These are phyloP conservation scores for Zopfia rhizophila DNA, from an alignment of 2,329 filamentous ascomycete genomes.

Conservation along the genomic window DNA sequence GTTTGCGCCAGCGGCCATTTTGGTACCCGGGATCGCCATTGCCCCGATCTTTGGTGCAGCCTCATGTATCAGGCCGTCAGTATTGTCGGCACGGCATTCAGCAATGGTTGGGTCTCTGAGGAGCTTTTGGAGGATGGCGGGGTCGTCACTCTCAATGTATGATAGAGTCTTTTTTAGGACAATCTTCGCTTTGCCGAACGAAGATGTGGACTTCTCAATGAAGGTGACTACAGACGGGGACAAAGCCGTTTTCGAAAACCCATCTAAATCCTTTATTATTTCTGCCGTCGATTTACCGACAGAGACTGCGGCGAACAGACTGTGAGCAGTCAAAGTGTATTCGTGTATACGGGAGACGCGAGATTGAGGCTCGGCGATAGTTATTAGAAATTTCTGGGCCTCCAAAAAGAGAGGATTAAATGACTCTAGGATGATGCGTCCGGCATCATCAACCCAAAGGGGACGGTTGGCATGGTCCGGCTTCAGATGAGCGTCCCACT, in stretches of 20 bases:
- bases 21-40: conserved; percentile 93
- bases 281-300: conserved; percentile 90
- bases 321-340: conserved; percentile 90
- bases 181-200: conserved; percentile 94
- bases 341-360: conserved; percentile 92
- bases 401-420: conserved; percentile 88
- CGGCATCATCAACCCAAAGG: conserved; percentile 90
- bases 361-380: conserved; percentile 92
- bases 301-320: conserved; percentile 93
- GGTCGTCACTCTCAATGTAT: conserved; percentile 91
- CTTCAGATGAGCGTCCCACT: conserved; percentile 84
- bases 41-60: conserved; percentile 87
- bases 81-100: conserved; percentile 77
- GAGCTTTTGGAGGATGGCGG: conserved; percentile 85
- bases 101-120: conserved; percentile 86
- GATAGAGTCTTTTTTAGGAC: conserved; percentile 95
- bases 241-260: conserved; percentile 87
- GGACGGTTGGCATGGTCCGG: conserved; percentile 89
- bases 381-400: conserved; percentile 94
- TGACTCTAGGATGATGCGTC: conserved; percentile 90
- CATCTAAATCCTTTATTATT: conserved; percentile 88
- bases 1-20: conserved; percentile 87
- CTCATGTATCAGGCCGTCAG: conserved; percentile 78
- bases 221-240: conserved; percentile 83
- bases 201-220: conserved; percentile 84